Conservation (phyloP, 805 yeast genomes). For the Kazachstania martiniae region DNA sequence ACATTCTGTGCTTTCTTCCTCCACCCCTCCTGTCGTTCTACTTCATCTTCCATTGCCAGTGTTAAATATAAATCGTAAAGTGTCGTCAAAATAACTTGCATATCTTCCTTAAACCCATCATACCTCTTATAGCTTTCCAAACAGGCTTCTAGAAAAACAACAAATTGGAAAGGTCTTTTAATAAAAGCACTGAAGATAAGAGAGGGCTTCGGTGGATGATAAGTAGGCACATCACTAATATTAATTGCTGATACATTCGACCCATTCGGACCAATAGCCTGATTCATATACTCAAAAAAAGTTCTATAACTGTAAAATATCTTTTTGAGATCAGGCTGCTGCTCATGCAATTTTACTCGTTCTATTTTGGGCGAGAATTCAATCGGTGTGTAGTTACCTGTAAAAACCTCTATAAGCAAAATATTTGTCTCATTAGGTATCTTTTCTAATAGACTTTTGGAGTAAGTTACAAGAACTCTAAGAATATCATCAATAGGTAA, state of each 20-base stretch:
- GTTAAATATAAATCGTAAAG: conserved; percentile 72
- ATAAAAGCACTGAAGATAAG: conserved; percentile 79
- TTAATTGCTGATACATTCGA: conserved; percentile 2
- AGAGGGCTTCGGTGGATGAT: conserved; percentile 85
- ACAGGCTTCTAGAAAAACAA: conserved; percentile 86
- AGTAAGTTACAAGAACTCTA: conserved; percentile 55
- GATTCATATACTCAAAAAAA: conserved; percentile 44
- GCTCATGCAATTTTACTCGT: neutral
- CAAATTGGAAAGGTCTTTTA: conserved; percentile 80
- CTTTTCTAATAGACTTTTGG: conserved; percentile 51
- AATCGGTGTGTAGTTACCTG: conserved; percentile 63
- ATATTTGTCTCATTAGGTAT: conserved; percentile 76
- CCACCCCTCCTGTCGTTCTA: conserved; percentile 43
- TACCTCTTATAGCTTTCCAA: conserved; percentile 64
- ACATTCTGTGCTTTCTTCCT: conserved; percentile 48
- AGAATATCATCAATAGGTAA: conserved; percentile 68
- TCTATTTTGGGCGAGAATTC: conserved; percentile 6
- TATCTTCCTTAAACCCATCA: conserved; percentile 59
- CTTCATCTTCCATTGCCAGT: conserved; percentile 34
- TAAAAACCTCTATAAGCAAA: conserved; percentile 73
- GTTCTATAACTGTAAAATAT: conserved; percentile 46
- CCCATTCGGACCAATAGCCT: conserved; percentile 12
- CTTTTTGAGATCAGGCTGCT: conserved; percentile 11
- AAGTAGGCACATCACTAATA: conserved; percentile 42
- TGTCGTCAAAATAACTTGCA: conserved; percentile 63